Percentiles rank a stretch among this genome's conserved stretches.
Conservation (phyloP, 2,329 filamentous ascomycete genomes). For the Alternaria sp. region DNA sequence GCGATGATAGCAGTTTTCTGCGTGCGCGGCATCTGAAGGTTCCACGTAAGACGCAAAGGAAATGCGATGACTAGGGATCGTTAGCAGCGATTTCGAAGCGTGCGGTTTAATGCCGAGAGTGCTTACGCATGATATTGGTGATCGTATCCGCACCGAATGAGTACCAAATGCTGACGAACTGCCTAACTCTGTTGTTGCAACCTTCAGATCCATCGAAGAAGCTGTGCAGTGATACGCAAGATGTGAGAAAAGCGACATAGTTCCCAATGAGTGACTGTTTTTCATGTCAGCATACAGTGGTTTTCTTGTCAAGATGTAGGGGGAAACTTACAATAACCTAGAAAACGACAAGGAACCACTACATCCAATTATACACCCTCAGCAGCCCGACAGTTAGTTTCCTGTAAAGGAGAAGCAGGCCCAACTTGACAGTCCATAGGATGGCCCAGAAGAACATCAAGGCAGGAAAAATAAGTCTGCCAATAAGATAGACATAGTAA, state of each 20-base stretch:
- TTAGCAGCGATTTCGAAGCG: background rate
- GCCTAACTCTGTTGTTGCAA: background rate
- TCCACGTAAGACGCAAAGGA: conserved; percentile 6
- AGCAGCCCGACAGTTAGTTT: background rate
- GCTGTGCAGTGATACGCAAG: background rate
- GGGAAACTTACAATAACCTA: conserved; percentile 1
- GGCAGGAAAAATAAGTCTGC: background rate
- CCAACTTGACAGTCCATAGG: conserved; percentile 8
- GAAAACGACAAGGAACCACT: conserved; percentile 3
- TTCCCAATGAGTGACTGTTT: background rate
- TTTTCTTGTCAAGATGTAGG: background rate
- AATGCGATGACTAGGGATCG: conserved; percentile 1
- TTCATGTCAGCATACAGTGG: background rate
- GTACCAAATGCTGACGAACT: conserved; percentile 6
- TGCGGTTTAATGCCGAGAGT: background rate
- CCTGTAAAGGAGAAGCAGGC: conserved; percentile 4
- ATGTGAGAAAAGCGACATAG: background rate
- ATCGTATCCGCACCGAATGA: background rate
- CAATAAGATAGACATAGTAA: background rate
- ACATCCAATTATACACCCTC: background rate
- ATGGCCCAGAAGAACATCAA: conserved; percentile 5
- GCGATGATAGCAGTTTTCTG: background rate
- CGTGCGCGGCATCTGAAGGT: background rate
- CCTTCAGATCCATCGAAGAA: background rate
- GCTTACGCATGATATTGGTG: conserved; percentile 3